phyloP scores from a whole-genome alignment of 2,329 filamentous ascomycete species.

The Pseudopyrenochaeta lycopersici region DNA sequence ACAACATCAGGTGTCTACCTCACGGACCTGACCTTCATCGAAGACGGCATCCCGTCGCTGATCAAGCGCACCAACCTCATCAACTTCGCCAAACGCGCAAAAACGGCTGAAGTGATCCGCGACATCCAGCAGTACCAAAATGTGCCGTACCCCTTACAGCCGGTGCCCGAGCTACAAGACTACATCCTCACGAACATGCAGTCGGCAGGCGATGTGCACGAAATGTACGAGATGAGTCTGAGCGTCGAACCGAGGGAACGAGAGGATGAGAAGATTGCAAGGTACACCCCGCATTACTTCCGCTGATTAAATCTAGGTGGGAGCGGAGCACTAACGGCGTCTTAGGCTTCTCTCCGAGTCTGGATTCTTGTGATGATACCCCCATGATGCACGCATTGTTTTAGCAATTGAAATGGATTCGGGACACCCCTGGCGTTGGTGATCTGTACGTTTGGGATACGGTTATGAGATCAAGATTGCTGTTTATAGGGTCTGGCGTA shows the following conservation, averaged over 20 bases:
- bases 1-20: slow-evolving; percentile 80
- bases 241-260: slow-evolving; percentile 92
- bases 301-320: slow-evolving; percentile 3
- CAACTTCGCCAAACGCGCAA: slow-evolving; percentile 97
- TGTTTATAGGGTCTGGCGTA: neutral
- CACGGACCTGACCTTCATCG: slow-evolving; percentile 97
- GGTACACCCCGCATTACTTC: slow-evolving; percentile 63
- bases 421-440: neutral
- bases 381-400: slow-evolving; percentile 40
- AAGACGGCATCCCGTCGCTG: slow-evolving; percentile 95
- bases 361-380: slow-evolving; percentile 60
- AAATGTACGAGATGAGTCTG: slow-evolving; percentile 99
- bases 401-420: slow-evolving; percentile 14
- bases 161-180: slow-evolving; percentile 91
- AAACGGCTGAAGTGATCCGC: slow-evolving; percentile 97
- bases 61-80: slow-evolving; percentile 97
- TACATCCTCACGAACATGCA: slow-evolving; percentile 98
- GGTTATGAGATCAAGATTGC: neutral
- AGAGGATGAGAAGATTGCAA: slow-evolving; percentile 99
- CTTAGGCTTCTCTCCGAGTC: slow-evolving; percentile 63
- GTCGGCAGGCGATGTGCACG: slow-evolving; percentile 92
- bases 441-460: neutral
- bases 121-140: slow-evolving; percentile 99
- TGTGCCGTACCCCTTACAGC: slow-evolving; percentile 89
- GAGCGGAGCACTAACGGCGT: slow-evolving; percentile 19